These are phyloP conservation scores for Acorus gramineus DNA, from an alignment of 106 monocot species.

Conservation along the genomic window DNA sequence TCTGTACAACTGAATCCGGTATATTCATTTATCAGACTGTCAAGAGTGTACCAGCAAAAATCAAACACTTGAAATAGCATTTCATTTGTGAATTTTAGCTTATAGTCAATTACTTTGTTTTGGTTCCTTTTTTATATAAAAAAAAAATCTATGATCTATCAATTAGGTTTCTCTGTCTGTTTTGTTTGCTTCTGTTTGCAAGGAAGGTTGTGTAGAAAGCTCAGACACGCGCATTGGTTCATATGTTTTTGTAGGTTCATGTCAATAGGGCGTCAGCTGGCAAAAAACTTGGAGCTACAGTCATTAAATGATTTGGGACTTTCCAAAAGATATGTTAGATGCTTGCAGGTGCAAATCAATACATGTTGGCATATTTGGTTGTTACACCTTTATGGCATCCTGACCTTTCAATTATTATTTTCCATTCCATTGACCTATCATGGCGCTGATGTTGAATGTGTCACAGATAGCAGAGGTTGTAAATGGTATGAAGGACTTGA, in stretches of 20 bases:
- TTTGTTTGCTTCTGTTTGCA: too few relatives aligned
- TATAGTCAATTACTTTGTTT: too few relatives aligned
- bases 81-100: too few relatives aligned
- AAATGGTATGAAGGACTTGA: slow-evolving; percentile 96
- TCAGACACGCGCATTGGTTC: not conserved
- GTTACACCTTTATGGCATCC: not conserved
- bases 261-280: slow-evolving; percentile 59
- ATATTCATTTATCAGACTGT: too few relatives aligned
- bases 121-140: too few relatives aligned
- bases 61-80: too few relatives aligned
- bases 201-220: too few relatives aligned
- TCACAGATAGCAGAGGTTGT: slow-evolving; percentile 94
- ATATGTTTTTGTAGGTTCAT: slow-evolving; percentile 48
- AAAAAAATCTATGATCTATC: too few relatives aligned
- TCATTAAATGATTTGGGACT: slow-evolving; percentile 81
- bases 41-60: too few relatives aligned
- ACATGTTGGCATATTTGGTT: not conserved
- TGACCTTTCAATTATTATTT: not conserved
- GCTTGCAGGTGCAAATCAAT: slow-evolving; percentile 56
- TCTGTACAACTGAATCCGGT: too few relatives aligned
- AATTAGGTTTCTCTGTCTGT: not conserved
- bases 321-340: slow-evolving; percentile 93
- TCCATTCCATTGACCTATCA: not conserved
- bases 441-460: not conserved
- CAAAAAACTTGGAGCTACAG: slow-evolving; percentile 70